phyloP scores from a whole-genome alignment of 176 grass and related monocot species.

The Zea mays region Zm-B73-REFERENCE-NAM-5.0 NC_050104.1:101501501-101502000 shows the following conservation, averaged over 20 bases:
- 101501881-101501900: constrained; percentile 47
- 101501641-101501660: not conserved
- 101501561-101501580: constrained; percentile 69
- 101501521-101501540: constrained; percentile 63
- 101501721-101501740: constrained; percentile 82
- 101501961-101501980: no score
- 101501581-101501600: constrained; percentile 69
- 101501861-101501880: constrained; percentile 53
- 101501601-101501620: constrained; percentile 62
- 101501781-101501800: constrained; percentile 63
- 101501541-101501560: constrained; percentile 66
- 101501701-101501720: constrained; percentile 23
- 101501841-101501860: constrained; percentile 65
- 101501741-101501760: constrained; percentile 78
- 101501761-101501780: constrained; percentile 74
- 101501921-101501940: no score
- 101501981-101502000: no score
- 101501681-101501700: not conserved
- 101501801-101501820: constrained; percentile 51
- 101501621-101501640: constrained; percentile 29
- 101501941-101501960: no score
- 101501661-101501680: not conserved
- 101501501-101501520: constrained; percentile 58
- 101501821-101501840: constrained; percentile 51
- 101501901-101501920: no score